These are phyloP conservation scores for Actinomortierella ambigua DNA, from an alignment of 371 early-diverging fungal genomes.

Conservation along the genomic window DNA sequence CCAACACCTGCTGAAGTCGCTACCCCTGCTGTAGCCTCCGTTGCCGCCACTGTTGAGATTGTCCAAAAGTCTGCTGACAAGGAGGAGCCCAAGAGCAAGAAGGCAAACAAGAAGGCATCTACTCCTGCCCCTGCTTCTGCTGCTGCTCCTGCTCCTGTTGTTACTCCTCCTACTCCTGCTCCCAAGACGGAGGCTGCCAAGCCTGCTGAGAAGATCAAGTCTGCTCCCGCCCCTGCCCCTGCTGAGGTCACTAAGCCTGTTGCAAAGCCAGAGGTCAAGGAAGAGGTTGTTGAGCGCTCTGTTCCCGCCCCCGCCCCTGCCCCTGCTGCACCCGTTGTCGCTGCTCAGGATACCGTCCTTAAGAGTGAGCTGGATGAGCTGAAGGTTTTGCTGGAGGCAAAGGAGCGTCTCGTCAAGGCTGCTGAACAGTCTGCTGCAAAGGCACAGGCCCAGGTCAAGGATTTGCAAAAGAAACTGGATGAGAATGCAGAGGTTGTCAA, in stretches of 20 bases:
- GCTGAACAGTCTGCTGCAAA: slow-evolving; percentile 17
- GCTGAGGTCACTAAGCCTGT: no score
- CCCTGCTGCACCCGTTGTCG: slow-evolving; percentile 5
- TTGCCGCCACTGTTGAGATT: slow-evolving; percentile 9
- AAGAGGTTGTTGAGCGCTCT: slow-evolving; percentile 1
- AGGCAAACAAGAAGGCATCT: slow-evolving; percentile 13
- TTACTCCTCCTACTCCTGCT: no score
- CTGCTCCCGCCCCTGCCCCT: no score
- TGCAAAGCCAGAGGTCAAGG: slow-evolving; percentile 14
- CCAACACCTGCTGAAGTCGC: background rate
- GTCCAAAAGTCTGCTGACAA: slow-evolving; percentile 10
- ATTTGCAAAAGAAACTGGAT: slow-evolving; percentile 29
- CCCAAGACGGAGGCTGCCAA: slow-evolving; percentile 11
- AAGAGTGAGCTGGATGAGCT: slow-evolving; percentile 39
- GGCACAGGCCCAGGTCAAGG: slow-evolving; percentile 24
- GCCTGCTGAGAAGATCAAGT: slow-evolving; percentile 14
- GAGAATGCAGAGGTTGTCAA: slow-evolving; percentile 32
- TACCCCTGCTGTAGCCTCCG: slow-evolving; percentile 8
- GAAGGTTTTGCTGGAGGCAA: slow-evolving; percentile 14
- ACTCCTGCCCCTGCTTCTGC: slow-evolving; percentile 1
- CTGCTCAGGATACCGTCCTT: slow-evolving; percentile 14
- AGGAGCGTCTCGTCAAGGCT: slow-evolving; percentile 22
- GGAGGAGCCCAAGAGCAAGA: slow-evolving; percentile 19
- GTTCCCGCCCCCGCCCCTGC: slow-evolving; percentile 1
- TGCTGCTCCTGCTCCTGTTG: no score